Conservation (phyloP, 139 green algal genomes). For the Zygnema cylindricum region DNA sequence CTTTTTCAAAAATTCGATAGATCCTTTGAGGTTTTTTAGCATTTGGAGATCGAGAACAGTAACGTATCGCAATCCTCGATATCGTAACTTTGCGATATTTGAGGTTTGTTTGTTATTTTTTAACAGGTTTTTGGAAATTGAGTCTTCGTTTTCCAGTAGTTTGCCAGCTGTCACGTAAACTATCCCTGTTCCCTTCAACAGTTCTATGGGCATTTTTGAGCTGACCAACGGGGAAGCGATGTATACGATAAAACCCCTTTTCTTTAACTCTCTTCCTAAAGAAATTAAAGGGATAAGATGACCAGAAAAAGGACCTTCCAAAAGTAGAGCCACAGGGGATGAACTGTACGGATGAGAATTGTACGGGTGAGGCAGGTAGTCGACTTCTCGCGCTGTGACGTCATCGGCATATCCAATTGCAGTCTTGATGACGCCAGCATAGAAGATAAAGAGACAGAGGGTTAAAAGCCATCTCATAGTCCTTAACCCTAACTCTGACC, state of each 20-base stretch:
- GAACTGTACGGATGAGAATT: too few species aligned
- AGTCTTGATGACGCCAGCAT: too few species aligned
- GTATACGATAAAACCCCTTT: not conserved
- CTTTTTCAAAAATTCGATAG: not conserved
- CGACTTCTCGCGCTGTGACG: too few species aligned
- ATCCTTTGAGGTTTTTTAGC: not conserved
- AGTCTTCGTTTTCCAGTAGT: not conserved
- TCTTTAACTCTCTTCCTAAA: not conserved
- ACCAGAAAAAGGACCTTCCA: slow-evolving; percentile 66
- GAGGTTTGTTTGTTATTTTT: not conserved
- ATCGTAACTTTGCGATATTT: not conserved
- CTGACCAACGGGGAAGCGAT: not conserved
- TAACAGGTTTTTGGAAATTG: not conserved
- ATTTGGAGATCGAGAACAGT: not conserved
- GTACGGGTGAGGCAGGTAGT: too few species aligned
- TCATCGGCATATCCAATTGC: too few species aligned
- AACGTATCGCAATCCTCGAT: not conserved
- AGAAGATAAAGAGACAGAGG: too few species aligned
- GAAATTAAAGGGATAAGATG: not conserved
- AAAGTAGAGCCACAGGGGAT: slow-evolving; percentile 71
- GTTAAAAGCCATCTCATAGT: too few species aligned
- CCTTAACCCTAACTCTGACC: too few species aligned
- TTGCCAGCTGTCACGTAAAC: slow-evolving; percentile 5
- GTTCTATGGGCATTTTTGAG: not conserved
- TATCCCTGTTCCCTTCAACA: slow-evolving; percentile 13